These are phyloP conservation scores for Fulvia fulva DNA, from an alignment of 2,329 filamentous ascomycete genomes.

Conservation along the genomic window DNA sequence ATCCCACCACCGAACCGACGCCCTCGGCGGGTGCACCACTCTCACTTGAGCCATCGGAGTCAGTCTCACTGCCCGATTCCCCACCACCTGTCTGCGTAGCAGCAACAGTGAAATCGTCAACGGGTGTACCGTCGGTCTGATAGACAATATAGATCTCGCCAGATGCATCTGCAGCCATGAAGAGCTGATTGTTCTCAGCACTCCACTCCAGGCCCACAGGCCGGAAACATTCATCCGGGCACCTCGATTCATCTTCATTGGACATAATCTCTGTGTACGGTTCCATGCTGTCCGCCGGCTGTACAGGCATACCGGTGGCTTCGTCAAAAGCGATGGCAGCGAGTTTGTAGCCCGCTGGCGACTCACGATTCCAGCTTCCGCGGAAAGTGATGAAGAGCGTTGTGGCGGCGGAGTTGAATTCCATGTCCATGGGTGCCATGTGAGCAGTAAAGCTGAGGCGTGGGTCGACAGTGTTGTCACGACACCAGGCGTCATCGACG, in stretches of 20 bases:
- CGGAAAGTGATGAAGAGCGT: conserved; percentile 67
- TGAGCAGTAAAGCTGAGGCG: conserved; percentile 62
- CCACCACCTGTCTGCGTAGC: background rate
- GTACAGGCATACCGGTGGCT: conserved; percentile 40
- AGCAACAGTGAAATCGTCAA: background rate
- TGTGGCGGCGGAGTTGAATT: conserved; percentile 57
- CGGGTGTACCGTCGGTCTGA: background rate
- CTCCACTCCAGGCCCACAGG: conserved; percentile 57
- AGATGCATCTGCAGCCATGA: conserved; percentile 60
- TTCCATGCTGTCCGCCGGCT: conserved; percentile 43
- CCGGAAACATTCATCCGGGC: conserved; percentile 57
- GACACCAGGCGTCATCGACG: conserved; percentile 36
- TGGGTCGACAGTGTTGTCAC: conserved; percentile 34
- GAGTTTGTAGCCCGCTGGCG: conserved; percentile 50
- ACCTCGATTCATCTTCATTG: conserved; percentile 51
- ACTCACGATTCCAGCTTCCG: conserved; percentile 58
- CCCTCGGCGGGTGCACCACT: background rate
- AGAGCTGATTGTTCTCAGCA: conserved; percentile 49
- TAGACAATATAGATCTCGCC: conserved; percentile 60
- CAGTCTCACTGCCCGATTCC: background rate
- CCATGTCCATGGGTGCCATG: conserved; percentile 67
- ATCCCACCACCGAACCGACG: background rate
- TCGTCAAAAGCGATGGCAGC: conserved; percentile 45
- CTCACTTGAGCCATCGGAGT: background rate
- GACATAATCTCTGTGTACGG: conserved; percentile 51